phyloP scores from a whole-genome alignment of 2,329 filamentous ascomycete genomes.

The Colletotrichum lupini region DNA sequence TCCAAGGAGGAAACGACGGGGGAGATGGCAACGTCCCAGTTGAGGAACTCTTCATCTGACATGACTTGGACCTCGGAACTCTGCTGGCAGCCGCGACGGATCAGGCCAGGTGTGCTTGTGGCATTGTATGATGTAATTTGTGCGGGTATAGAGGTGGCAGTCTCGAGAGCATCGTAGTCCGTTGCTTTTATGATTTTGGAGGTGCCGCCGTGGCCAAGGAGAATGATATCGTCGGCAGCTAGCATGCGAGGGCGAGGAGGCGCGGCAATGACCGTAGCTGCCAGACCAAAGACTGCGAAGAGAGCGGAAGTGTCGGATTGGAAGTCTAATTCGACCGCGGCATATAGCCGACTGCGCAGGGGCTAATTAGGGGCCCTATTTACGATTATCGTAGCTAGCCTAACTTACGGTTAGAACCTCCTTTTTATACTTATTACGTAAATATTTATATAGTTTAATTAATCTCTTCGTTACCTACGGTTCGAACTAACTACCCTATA shows the following conservation, averaged over 20 bases:
- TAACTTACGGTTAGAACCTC: too few relatives aligned
- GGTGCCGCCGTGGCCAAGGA: slow-evolving; percentile 39
- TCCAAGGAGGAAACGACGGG: slow-evolving; percentile 45
- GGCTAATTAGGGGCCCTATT: too few relatives aligned
- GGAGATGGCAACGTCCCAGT: slow-evolving; percentile 52
- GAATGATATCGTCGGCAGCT: slow-evolving; percentile 40
- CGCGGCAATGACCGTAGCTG: background rate
- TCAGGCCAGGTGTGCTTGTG: background rate
- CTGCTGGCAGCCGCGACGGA: slow-evolving; percentile 34
- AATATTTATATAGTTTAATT: too few relatives aligned
- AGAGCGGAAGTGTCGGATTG: too few relatives aligned
- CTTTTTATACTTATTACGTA: too few relatives aligned
- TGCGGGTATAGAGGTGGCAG: background rate
- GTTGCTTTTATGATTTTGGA: slow-evolving; percentile 41
- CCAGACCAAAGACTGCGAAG: slow-evolving; percentile 6
- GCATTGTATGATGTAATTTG: background rate
- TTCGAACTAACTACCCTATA: too few relatives aligned
- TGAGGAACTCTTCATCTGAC: slow-evolving; percentile 45
- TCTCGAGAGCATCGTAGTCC: slow-evolving; percentile 34
- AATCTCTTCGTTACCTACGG: too few relatives aligned
- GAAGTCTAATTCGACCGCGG: too few relatives aligned
- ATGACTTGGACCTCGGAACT: slow-evolving; percentile 41
- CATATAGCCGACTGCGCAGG: too few relatives aligned
- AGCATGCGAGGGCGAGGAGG: slow-evolving; percentile 4
- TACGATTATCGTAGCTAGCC: too few relatives aligned